phyloP scores from a whole-genome alignment of 83 land plant species.

The Picea engelmannii region DNA sequence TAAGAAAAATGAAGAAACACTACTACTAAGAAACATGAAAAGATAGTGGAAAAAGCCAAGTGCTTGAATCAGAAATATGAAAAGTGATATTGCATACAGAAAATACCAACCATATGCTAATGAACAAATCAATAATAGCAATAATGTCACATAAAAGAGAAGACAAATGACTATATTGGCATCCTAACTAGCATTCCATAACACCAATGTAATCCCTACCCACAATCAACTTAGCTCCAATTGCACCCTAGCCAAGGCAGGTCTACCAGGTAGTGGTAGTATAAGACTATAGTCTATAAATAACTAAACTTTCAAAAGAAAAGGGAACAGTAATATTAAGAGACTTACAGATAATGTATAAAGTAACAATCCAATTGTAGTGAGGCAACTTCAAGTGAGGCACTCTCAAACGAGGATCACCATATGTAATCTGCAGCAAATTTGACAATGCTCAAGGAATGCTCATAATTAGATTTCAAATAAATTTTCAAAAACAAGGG shows the following conservation, averaged over 20 bases:
- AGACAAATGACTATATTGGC: too few relatives aligned
- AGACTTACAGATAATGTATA: constrained; percentile 71
- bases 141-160: too few relatives aligned
- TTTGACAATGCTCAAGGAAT: background rate
- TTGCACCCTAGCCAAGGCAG: background rate
- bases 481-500: background rate
- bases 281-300: background rate
- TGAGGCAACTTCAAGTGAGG: constrained; percentile 58
- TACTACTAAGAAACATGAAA: too few relatives aligned
- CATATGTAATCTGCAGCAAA: constrained; percentile 81
- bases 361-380: constrained; percentile 59
- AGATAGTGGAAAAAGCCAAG: too few relatives aligned
- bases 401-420: constrained; percentile 83
- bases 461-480: background rate
- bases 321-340: background rate
- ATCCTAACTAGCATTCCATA: background rate
- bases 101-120: too few relatives aligned
- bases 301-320: background rate
- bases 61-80: too few relatives aligned
- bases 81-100: too few relatives aligned
- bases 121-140: too few relatives aligned
- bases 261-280: background rate
- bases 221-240: background rate
- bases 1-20: too few relatives aligned
- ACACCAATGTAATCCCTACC: background rate